Conservation (phyloP, 495 filamentous ascomycete genomes). For the Hyaloscypha hepaticicola region DNA sequence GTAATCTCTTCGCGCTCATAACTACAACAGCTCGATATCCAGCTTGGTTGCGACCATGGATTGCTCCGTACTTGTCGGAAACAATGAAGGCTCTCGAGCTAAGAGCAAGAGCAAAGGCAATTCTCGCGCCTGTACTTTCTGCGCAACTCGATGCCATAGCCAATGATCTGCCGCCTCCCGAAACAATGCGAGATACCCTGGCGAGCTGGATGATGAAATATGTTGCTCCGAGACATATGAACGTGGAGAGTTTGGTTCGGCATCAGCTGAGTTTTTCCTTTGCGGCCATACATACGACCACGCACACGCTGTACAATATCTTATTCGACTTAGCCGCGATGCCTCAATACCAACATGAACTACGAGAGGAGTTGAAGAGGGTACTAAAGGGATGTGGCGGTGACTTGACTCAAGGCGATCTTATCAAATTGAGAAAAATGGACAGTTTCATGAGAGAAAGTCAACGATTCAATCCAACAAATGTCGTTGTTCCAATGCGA, state of each 20-base stretch:
- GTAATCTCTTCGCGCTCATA: constrained; percentile 44
- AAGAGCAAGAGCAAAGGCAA: not conserved
- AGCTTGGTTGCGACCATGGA: constrained; percentile 35
- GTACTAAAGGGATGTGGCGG: not conserved
- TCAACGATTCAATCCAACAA: constrained; percentile 36
- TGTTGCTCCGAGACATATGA: constrained; percentile 2
- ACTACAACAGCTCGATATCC: constrained; percentile 32
- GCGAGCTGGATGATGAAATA: constrained; percentile 3
- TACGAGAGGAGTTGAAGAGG: constrained; percentile 49
- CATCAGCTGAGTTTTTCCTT: constrained; percentile 4
- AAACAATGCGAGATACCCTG: not conserved
- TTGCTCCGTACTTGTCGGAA: constrained; percentile 30
- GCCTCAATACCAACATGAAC: constrained; percentile 43
- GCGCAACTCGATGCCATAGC: not conserved
- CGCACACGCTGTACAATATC: constrained; percentile 4
- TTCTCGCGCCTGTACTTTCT: not conserved
- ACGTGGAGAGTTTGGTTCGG: not conserved
- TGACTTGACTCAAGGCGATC: constrained; percentile 21
- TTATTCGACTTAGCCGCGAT: constrained; percentile 46
- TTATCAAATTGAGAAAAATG: constrained; percentile 45
- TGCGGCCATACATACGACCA: not conserved
- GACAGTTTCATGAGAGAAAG: constrained; percentile 56
- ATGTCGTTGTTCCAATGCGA: not conserved
- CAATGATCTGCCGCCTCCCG: not conserved
- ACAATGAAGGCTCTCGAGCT: constrained; percentile 14